These are phyloP conservation scores for Penicillium coprophilum DNA, from an alignment of 495 filamentous ascomycete genomes.

Conservation along the genomic window DNA sequence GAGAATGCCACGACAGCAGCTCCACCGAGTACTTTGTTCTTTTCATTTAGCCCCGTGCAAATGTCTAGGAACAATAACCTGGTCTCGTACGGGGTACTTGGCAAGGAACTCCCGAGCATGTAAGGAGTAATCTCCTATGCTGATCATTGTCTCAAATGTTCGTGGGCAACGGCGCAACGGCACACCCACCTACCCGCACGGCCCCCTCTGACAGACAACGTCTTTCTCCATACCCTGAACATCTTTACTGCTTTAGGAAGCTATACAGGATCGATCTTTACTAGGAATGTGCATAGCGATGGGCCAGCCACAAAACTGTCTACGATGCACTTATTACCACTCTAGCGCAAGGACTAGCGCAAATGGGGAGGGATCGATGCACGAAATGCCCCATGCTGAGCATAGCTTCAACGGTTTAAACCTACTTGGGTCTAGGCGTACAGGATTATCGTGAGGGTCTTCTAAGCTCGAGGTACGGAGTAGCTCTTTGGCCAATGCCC, in stretches of 20 bases:
- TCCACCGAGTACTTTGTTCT: constrained; percentile 9
- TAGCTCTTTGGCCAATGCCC: constrained; percentile 15
- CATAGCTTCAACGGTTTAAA: constrained; percentile 1
- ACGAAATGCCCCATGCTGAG: not conserved
- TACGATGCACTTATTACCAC: not conserved
- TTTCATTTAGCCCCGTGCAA: not conserved
- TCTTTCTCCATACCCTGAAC: not conserved
- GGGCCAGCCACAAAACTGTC: not conserved
- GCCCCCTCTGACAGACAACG: constrained; percentile 4
- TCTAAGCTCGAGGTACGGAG: not conserved
- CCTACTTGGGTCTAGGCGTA: constrained; percentile 8
- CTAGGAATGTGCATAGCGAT: not conserved
- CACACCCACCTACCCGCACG: not conserved
- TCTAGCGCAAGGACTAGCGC: not conserved
- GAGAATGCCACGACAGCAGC: constrained; percentile 6
- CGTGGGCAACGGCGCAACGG: not conserved
- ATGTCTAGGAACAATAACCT: not conserved
- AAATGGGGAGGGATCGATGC: not conserved
- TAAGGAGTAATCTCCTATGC: not conserved
- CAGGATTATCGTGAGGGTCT: not conserved
- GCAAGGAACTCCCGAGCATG: not conserved
- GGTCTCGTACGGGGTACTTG: not conserved
- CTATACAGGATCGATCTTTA: not conserved
- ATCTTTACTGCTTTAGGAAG: not conserved
- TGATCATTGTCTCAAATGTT: not conserved